These are phyloP conservation scores for Aspergillus nanangensis DNA, from an alignment of 495 filamentous ascomycete species.

Conservation along the genomic window DNA sequence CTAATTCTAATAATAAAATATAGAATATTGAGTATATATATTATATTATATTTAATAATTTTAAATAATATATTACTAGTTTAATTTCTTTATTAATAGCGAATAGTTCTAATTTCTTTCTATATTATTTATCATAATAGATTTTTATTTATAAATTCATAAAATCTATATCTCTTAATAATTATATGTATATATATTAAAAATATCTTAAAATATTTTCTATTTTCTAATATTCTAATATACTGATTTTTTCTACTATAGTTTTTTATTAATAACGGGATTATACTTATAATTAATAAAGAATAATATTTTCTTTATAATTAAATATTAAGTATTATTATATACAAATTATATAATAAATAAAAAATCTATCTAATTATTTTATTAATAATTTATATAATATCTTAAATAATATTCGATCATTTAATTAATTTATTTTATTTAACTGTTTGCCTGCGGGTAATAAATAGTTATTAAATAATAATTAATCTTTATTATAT, in stretches of 20 bases:
- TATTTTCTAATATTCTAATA: neutral
- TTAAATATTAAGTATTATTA: neutral
- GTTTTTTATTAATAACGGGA: neutral
- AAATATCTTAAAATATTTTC: neutral
- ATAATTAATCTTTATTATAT: neutral
- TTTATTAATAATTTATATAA: too few relatives aligned
- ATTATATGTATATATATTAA: too few relatives aligned
- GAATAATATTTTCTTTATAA: neutral
- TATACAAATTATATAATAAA: neutral
- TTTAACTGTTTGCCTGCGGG: too few relatives aligned
- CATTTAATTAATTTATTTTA: too few relatives aligned
- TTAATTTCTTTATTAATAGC: too few relatives aligned
- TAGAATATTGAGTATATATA: neutral
- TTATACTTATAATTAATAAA: neutral
- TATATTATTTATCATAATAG: too few relatives aligned
- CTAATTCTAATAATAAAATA: neutral
- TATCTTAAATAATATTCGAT: neutral
- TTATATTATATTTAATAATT: neutral
- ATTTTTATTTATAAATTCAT: too few relatives aligned
- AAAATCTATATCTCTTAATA: too few relatives aligned
- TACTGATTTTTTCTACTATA: neutral
- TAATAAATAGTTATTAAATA: neutral
- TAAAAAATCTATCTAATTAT: neutral
- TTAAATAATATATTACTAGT: neutral
- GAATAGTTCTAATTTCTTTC: too few relatives aligned